Base-by-base conservation (phyloP, 2,329 filamentous ascomycete genomes). In the Pseudogymnoascus sp. region DNA sequence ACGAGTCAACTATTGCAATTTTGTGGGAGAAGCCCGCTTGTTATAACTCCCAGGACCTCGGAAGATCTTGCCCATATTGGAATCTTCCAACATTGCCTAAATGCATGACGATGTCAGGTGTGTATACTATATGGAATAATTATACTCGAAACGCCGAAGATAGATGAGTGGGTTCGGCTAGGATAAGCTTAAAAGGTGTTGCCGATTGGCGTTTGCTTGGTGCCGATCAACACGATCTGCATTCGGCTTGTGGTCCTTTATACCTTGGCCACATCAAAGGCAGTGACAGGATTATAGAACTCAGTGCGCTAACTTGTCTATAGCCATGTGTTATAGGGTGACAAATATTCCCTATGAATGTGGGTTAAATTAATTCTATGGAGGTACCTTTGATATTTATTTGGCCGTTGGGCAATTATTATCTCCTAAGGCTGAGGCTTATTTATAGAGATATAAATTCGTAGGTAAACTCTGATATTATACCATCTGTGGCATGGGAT, bases 141-240 rank as follows among this genome's bases (percentile, higher is more conserved):
- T 54, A 54, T 54, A 33, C 33, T 31, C n/a, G 26, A 54, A 54
- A 54, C 44, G n/a, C 44, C 44, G 44, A 54, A 54, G 44, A 33
- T 54, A 17, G 8, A 54, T 54, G 44, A 33, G 44, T 31, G 44
- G 26, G 44, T 31, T 50, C n/a, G 44, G 44, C n/a, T 33, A 29
- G 26, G 44, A 33, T 54, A 54, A 54, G 44, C 44, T 54, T 54
- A 54, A 54, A 54, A 54, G 26, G 26, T 54, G 7, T 33, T 54
- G n/a, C 44, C 26, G 44, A 17, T 31, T 54, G 44, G 26, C 44
- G 44, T 33, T 54, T 54, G 15, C 44, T 54, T 9, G 44, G 26
- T n/a, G 26, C 26, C 44, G 44, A 54, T 54, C 44, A 50, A 31
- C n/a, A 54, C n/a, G 26, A 7, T 31, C 15, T 54, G 26, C 11